Conservation (phyloP, 306 rosid species). For the Sechiopsis laciniata region DNA sequence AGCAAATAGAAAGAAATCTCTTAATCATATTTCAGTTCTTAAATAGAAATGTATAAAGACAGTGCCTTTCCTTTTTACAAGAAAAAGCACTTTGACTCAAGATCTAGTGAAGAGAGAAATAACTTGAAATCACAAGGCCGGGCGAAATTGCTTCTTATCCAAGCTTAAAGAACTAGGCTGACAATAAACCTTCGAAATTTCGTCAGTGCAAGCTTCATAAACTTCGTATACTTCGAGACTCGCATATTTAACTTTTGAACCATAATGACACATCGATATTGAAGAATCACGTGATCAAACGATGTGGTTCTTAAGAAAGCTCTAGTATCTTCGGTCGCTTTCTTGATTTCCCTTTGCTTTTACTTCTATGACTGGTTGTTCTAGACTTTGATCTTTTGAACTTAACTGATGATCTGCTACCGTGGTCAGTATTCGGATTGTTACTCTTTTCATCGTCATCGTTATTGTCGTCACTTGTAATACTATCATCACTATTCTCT, state of each 20-base stretch:
- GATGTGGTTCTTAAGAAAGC: conserved; percentile 32
- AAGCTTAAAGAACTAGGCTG: not conserved
- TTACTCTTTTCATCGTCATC: conserved; percentile 20
- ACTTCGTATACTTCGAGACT: not conserved
- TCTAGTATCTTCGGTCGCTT: conserved; percentile 55
- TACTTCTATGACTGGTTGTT: conserved; percentile 18
- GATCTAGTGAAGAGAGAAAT: not conserved
- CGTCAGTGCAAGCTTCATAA: not conserved
- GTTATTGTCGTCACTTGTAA: conserved; percentile 18
- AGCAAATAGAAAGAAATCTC: not conserved
- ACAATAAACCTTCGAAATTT: not conserved
- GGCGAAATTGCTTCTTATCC: not conserved
- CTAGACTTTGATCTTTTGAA: conserved; percentile 25
- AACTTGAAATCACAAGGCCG: not conserved
- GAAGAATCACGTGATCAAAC: not conserved
- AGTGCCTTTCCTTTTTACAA: not conserved
- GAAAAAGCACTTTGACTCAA: not conserved
- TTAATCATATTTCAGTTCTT: not conserved
- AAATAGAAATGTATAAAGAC: conserved; percentile 1
- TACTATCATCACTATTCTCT: conserved; percentile 34
- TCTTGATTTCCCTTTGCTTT: conserved; percentile 27
- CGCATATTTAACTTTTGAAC: not conserved
- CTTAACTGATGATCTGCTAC: conserved; percentile 10
- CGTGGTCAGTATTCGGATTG: not conserved
- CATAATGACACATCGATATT: not conserved